These are phyloP conservation scores for Xylaria sp. DNA, from an alignment of 495 filamentous ascomycete species.

Conservation along the genomic window DNA sequence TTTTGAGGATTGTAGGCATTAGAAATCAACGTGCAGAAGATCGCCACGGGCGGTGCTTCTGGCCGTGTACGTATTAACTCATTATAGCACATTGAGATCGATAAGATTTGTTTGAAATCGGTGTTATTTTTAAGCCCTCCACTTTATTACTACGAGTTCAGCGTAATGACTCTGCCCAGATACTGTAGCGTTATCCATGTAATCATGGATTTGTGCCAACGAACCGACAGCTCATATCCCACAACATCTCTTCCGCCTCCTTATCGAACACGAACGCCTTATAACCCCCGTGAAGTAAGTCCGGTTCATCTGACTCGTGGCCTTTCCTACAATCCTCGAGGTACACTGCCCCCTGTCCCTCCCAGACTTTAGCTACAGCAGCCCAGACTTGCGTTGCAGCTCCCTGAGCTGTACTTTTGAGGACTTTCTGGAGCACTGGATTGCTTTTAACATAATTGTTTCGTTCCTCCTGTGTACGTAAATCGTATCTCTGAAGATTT, in stretches of 20 bases:
- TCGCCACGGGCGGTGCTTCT: too few species aligned
- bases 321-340: constrained; percentile 42
- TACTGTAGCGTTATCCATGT: too few species aligned
- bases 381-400: constrained; percentile 59
- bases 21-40: too few species aligned
- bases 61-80: too few species aligned
- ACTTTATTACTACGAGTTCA: background rate
- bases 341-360: constrained; percentile 51
- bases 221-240: constrained; percentile 12
- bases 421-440: constrained; percentile 51
- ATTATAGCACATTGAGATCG: too few species aligned
- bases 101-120: too few species aligned
- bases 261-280: constrained; percentile 10
- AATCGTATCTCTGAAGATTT: constrained; percentile 32
- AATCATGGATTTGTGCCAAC: background rate
- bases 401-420: constrained; percentile 43
- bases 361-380: constrained; percentile 48
- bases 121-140: too few species aligned
- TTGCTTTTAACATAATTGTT: constrained; percentile 53
- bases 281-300: constrained; percentile 5
- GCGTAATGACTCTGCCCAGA: background rate
- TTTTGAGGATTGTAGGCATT: too few species aligned
- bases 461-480: constrained; percentile 45
- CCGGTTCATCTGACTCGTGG: constrained; percentile 3
- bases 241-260: constrained; percentile 17